Percentiles rank a stretch among this genome's conserved stretches.
phyloP scores from a whole-genome alignment of 208 protist genomes.

The Leptomonas pyrrhocoris region DNA sequence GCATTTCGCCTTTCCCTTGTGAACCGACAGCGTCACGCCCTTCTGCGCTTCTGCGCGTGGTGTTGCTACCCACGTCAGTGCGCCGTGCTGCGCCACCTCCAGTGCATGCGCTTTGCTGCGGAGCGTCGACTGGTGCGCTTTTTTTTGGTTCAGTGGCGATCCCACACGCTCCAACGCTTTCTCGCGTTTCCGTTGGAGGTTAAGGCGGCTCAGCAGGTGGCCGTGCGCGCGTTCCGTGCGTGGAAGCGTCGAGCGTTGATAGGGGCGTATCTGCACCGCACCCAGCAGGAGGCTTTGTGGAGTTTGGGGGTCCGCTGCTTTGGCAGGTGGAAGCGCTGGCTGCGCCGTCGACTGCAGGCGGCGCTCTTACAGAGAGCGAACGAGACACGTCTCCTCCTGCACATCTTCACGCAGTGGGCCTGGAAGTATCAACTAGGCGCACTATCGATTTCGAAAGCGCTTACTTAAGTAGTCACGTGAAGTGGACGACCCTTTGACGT shows the following conservation, averaged over 20 bases:
- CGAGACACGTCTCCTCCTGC: constrained; percentile 11
- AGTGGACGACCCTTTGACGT: no score
- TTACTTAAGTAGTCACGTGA: no score
- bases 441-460: background rate
- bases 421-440: constrained; percentile 25
- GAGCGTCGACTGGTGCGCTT: constrained; percentile 29
- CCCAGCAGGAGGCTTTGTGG: constrained; percentile 22
- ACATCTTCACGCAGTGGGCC: constrained; percentile 21
- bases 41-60: constrained; percentile 11
- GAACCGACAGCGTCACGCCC: constrained; percentile 27
- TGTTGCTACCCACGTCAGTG: background rate
- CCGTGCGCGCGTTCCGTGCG: constrained; percentile 5
- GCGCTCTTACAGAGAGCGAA: constrained; percentile 16
- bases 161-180: constrained; percentile 13
- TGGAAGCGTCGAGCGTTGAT: constrained; percentile 25
- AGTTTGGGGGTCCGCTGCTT: constrained; percentile 18
- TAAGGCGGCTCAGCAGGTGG: constrained; percentile 12
- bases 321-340: constrained; percentile 38
- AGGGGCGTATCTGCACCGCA: constrained; percentile 1
- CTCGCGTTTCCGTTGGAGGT: constrained; percentile 23
- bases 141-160: constrained; percentile 19
- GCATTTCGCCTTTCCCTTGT: constrained; percentile 15
- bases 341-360: constrained; percentile 24
- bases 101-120: constrained; percentile 19
- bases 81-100: constrained; percentile 4